Percentiles rank a stretch among this genome's conserved stretches.
Evolutionary conservation across 768 basidiomycete species (phyloP).

Genomic region (Boletales sp.): DNA sequence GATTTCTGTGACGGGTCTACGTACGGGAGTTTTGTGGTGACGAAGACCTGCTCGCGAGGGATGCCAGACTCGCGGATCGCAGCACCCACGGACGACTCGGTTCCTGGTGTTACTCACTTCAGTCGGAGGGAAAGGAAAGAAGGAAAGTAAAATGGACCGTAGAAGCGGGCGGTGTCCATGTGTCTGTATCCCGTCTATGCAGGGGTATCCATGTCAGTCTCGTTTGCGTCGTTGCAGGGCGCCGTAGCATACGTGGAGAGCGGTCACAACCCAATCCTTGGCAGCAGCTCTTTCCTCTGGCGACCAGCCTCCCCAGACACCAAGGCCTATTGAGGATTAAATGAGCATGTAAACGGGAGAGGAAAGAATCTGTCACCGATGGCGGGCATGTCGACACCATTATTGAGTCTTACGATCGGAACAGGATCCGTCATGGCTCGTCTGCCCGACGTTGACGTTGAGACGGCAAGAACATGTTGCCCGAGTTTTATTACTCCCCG

Average conservation of each 20-base stretch:
- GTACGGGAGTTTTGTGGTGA: conserved; percentile 49
- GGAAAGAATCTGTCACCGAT: background rate
- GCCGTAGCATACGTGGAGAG: background rate
- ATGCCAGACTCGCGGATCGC: conserved; percentile 45
- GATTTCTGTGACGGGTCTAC: background rate
- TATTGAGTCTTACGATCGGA: no score
- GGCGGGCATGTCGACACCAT: background rate
- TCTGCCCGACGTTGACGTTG: no score
- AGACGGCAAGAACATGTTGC: no score
- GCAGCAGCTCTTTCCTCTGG: background rate
- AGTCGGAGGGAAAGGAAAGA: background rate
- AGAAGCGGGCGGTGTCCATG: conserved; percentile 34
- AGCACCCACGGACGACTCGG: conserved; percentile 44
- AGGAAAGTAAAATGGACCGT: background rate
- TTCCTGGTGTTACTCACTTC: conserved; percentile 19
- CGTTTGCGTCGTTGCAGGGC: background rate
- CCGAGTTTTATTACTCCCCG: no score
- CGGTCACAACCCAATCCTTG: conserved; percentile 1
- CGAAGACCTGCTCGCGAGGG: conserved; percentile 43
- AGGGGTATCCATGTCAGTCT: background rate
- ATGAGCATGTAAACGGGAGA: background rate
- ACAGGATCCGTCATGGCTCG: background rate
- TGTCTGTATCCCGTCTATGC: conserved; percentile 40
- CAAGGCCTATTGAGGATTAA: background rate
- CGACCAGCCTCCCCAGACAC: background rate